These are phyloP conservation scores for Whalleya microplaca DNA, from an alignment of 2,329 filamentous ascomycete species.

Conservation along the genomic window DNA sequence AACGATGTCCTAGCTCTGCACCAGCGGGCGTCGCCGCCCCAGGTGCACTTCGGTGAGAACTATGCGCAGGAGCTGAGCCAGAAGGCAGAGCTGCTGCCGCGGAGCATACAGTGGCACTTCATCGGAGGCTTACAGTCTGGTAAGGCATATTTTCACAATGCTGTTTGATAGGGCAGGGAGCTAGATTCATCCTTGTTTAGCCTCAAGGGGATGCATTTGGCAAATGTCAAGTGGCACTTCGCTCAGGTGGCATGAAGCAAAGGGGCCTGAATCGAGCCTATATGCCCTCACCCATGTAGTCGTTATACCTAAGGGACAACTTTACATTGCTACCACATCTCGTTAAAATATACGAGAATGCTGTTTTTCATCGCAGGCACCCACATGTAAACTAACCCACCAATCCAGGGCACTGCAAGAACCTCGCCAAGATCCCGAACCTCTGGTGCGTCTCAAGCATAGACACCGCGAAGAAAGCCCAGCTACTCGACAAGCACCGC, in stretches of 20 bases:
- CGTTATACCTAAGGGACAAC: no score
- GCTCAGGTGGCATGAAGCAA: no score
- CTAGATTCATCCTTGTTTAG: background rate
- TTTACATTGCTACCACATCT: no score
- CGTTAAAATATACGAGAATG: no score
- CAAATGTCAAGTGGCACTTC: no score
- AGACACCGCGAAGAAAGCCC: slow-evolving; percentile 85
- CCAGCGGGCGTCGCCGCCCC: slow-evolving; percentile 59
- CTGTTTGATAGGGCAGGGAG: background rate
- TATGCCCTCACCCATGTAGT: no score
- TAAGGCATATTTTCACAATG: slow-evolving; percentile 35
- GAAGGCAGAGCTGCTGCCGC: slow-evolving; percentile 80
- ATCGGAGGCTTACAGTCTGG: slow-evolving; percentile 89
- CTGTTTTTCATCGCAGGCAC: no score
- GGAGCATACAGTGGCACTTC: slow-evolving; percentile 87
- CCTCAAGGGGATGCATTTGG: no score
- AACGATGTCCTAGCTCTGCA: slow-evolving; percentile 89
- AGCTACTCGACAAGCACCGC: slow-evolving; percentile 77
- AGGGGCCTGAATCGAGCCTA: no score
- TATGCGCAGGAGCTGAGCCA: slow-evolving; percentile 88
- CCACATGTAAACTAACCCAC: slow-evolving; percentile 7
- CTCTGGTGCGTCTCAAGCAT: slow-evolving; percentile 92
- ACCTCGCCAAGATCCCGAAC: slow-evolving; percentile 83
- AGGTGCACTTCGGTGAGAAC: slow-evolving; percentile 93
- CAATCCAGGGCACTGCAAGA: slow-evolving; percentile 80